Conservation (phyloP, 2,329 filamentous ascomycete genomes). For the Talaromyces pinophilus region DNA sequence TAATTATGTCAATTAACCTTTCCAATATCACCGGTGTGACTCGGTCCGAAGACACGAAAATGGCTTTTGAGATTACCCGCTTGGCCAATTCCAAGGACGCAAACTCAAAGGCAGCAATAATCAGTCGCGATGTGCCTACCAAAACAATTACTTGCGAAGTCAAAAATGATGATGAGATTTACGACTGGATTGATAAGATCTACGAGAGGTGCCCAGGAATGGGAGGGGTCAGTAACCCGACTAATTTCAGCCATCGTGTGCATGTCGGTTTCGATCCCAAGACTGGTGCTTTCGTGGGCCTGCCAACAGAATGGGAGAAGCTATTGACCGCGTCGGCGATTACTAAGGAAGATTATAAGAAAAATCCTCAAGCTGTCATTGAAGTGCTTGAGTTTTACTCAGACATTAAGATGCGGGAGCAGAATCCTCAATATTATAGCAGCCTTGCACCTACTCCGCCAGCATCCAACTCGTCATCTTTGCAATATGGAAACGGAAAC, state of each 20-base stretch:
- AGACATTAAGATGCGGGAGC: slow-evolving; percentile 65
- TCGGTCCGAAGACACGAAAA: slow-evolving; percentile 85
- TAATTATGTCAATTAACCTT: slow-evolving; percentile 80
- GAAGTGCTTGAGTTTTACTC: slow-evolving; percentile 71
- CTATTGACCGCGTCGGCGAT: slow-evolving; percentile 93
- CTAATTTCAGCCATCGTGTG: slow-evolving; percentile 95
- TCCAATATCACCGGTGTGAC: slow-evolving; percentile 88
- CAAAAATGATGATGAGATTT: slow-evolving; percentile 93
- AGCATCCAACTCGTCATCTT: slow-evolving; percentile 45
- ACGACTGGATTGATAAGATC: slow-evolving; percentile 98
- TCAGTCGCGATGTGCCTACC: slow-evolving; percentile 76
- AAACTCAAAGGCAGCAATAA: slow-evolving; percentile 66
- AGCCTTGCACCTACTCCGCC: slow-evolving; percentile 66
- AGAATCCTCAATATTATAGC: slow-evolving; percentile 62
- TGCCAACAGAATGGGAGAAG: slow-evolving; percentile 96
- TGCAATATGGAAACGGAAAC: slow-evolving; percentile 53
- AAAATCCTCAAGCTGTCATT: slow-evolving; percentile 79
- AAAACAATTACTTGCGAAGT: slow-evolving; percentile 89
- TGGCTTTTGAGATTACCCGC: slow-evolving; percentile 91
- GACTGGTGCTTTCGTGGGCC: slow-evolving; percentile 89
- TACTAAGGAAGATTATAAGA: slow-evolving; percentile 97
- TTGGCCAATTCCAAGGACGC: slow-evolving; percentile 62
- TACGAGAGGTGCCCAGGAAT: slow-evolving; percentile 96
- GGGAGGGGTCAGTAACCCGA: slow-evolving; percentile 97
- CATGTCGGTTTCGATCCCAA: slow-evolving; percentile 97